Conservation (phyloP, 2,329 filamentous ascomycete species). For the Fonsecaea multimorphosa region DNA sequence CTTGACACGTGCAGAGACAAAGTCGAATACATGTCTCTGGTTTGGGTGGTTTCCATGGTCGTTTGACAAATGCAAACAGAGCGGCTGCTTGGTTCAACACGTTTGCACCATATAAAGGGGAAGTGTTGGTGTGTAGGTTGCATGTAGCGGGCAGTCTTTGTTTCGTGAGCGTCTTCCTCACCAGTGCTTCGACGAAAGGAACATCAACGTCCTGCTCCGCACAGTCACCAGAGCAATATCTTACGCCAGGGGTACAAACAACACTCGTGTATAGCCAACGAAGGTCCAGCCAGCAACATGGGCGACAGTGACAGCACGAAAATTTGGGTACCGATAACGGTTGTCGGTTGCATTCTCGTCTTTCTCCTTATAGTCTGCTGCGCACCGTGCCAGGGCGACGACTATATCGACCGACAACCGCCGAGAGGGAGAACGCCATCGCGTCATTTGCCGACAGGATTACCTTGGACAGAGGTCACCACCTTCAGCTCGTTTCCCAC, state of each 20-base stretch:
- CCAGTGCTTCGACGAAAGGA: background rate
- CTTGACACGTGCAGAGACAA: background rate
- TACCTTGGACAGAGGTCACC: conserved; percentile 25
- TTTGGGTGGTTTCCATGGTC: background rate
- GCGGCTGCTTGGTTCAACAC: background rate
- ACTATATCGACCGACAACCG: conserved; percentile 9
- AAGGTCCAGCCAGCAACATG: conserved; percentile 9
- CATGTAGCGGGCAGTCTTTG: background rate
- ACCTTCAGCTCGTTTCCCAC: conserved; percentile 17
- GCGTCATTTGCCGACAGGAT: conserved; percentile 20
- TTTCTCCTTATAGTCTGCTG: conserved; percentile 20
- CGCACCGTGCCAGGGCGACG: background rate
- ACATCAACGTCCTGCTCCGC: background rate
- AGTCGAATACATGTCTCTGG: background rate
- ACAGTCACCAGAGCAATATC: background rate
- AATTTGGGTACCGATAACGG: conserved; percentile 29
- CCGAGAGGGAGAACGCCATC: conserved; percentile 19
- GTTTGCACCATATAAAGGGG: background rate
- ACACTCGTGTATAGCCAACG: background rate
- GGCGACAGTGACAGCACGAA: conserved; percentile 15
- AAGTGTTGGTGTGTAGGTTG: background rate
- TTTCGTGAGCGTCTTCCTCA: background rate
- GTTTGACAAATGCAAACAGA: background rate
- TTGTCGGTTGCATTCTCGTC: conserved; percentile 21
- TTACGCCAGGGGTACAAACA: background rate